These are phyloP conservation scores for Mortierella sp. DNA, from an alignment of 371 early-diverging fungal genomes.

Conservation along the genomic window DNA sequence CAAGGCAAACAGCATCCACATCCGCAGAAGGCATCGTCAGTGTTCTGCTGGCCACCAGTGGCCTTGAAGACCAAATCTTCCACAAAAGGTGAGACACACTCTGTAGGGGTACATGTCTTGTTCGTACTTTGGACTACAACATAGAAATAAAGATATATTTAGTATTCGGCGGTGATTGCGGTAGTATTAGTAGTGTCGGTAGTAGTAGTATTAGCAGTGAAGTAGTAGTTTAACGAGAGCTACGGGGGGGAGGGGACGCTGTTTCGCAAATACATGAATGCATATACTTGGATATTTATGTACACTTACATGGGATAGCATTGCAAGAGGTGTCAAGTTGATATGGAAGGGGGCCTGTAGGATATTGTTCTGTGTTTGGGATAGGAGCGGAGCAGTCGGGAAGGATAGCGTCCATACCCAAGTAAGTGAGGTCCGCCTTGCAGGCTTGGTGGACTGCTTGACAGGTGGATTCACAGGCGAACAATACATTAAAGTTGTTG, in stretches of 20 bases:
- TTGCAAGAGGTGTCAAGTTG: constrained; percentile 63
- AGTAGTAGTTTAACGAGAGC: too few species aligned
- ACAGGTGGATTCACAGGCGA: constrained; percentile 67
- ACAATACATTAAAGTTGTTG: constrained; percentile 49
- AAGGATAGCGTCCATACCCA: constrained; percentile 52
- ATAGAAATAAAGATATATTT: background rate
- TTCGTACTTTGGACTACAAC: constrained; percentile 41
- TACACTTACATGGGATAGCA: constrained; percentile 38
- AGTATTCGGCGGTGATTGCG: too few species aligned
- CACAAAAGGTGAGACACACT: constrained; percentile 38
- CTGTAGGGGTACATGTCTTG: constrained; percentile 28
- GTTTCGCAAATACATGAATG: too few species aligned
- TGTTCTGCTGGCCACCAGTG: constrained; percentile 31
- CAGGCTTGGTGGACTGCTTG: constrained; percentile 57
- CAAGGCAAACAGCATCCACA: constrained; percentile 55
- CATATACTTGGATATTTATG: background rate
- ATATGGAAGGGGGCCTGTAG: constrained; percentile 29
- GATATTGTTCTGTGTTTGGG: constrained; percentile 53
- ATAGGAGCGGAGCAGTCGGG: constrained; percentile 62
- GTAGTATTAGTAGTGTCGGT: too few species aligned
- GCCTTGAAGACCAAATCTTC: constrained; percentile 31
- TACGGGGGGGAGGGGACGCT: too few species aligned
- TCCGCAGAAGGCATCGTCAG: constrained; percentile 38
- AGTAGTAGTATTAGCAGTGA: too few species aligned
- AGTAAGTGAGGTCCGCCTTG: constrained; percentile 55